Base-by-base conservation (phyloP, 1,284 basidiomycete genomes). In the Afroboletus lepidellus region DNA sequence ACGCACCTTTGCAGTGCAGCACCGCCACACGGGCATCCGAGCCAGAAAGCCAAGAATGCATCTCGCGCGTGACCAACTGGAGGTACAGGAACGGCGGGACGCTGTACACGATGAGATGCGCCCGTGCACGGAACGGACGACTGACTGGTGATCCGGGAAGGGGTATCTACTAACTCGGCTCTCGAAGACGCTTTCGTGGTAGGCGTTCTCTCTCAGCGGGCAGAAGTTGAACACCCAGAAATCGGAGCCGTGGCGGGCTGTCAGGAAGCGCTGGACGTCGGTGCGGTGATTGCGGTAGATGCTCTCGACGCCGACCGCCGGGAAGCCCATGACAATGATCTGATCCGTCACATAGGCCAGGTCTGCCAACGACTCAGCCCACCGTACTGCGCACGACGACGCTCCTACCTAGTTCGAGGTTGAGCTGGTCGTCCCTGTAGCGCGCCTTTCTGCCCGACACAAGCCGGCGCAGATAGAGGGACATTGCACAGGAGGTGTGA, bases 141-240 rank as follows among this genome's bases (percentile, higher is more conserved):
- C 86, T 66, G 59, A 89, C 87, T 92, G 88, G 65, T 92, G 90
- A 67, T 94, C 92, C 12, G 92, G 92, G 60, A 93, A 94, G 1
- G 92, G 92, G 63, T 87, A 93, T 53, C 91, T 76, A 59, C 89
- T 93, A 21, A 93, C 89, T 29, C 88, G 74, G 8, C 83, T 83
- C 9, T 78, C 77, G 58, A 90, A 90, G 23, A 83, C 70, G 38
- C 67, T 69, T 5, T 79, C 69, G 6, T 80, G 77, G 62, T 90
- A 90, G 11, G 80, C 78, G 60, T 90, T 90, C 65, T 90, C 87
- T 50, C 72, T 75, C n/a, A 85, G 61, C 1, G 90, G 90, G 60
- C 90, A 92, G 55, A 95, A 85, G 69, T 96, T 96, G 78, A 92
- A 94, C 29, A 90, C 78, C 83, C 90, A 89, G 65, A 83, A 94